Percentiles rank a stretch among this genome's conserved stretches.
These are phyloP conservation scores for Rhypophila decipiens DNA, from an alignment of 495 filamentous ascomycete species.

Conservation along the genomic window DNA sequence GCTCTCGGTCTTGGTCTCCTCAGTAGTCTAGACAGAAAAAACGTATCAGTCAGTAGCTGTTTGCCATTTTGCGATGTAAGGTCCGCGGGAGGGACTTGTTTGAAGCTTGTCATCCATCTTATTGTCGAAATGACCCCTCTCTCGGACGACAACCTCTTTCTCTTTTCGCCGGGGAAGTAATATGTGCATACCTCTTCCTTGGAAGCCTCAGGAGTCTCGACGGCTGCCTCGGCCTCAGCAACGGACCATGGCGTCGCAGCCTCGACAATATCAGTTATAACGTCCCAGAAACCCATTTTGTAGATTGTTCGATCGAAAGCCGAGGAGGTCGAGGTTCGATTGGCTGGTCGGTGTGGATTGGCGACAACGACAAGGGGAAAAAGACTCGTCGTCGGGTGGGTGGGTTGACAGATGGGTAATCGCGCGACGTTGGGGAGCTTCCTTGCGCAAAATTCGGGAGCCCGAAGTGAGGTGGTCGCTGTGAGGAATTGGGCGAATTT, in stretches of 20 bases:
- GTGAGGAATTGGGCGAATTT: conserved; percentile 37
- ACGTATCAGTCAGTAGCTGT: no score
- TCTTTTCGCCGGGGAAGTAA: no score
- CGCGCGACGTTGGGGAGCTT: conserved; percentile 23
- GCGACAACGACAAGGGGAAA: conserved; percentile 14
- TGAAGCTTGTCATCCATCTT: no score
- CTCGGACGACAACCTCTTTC: conserved; percentile 13
- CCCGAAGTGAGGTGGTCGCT: conserved; percentile 32
- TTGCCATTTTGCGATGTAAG: no score
- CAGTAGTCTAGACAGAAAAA: conserved; percentile 43
- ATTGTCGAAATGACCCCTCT: conserved; percentile 30
- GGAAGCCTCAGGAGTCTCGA: background rate
- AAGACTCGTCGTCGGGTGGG: background rate
- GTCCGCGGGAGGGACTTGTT: no score
- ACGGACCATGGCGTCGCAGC: conserved; percentile 49
- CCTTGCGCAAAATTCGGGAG: conserved; percentile 27
- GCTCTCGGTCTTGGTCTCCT: conserved; percentile 45
- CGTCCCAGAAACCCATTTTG: conserved; percentile 54
- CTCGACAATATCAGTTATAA: conserved; percentile 47
- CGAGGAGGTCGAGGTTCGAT: conserved; percentile 30
- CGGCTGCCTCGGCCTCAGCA: conserved; percentile 46
- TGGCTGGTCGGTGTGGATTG: conserved; percentile 28
- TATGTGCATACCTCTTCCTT: conserved; percentile 21
- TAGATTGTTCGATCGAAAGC: conserved; percentile 16
- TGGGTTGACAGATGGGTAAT: conserved; percentile 20